These are phyloP conservation scores for Trapa bicornis DNA, from an alignment of 345 rosid species.

Conservation along the genomic window DNA sequence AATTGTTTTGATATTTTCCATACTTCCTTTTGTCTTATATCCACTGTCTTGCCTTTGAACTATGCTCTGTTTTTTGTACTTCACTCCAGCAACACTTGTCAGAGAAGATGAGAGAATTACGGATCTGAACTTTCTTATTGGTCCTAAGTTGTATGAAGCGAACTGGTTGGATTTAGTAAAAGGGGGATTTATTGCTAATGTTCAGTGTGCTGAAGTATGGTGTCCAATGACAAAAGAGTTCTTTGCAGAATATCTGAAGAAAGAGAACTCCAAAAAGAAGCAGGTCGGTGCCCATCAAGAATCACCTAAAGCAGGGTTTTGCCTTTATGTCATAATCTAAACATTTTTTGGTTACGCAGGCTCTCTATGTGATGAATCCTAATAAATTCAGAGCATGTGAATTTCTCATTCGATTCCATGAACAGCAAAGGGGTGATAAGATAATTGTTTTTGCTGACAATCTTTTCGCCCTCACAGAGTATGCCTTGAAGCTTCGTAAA, in stretches of 20 bases:
- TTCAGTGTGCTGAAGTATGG: constrained; percentile 99
- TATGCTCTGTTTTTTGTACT: not conserved
- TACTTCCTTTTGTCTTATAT: not conserved
- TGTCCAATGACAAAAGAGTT: constrained; percentile 98
- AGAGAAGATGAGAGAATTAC: constrained; percentile 98
- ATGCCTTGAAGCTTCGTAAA: constrained; percentile 88
- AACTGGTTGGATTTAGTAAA: constrained; percentile 96
- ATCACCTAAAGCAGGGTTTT: not conserved
- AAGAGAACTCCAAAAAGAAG: constrained; percentile 89
- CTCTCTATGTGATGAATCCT: constrained; percentile 96
- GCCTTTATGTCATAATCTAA: not conserved
- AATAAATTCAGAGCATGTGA: constrained; percentile 94
- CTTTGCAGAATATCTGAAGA: constrained; percentile 87
- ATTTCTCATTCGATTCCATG: constrained; percentile 81
- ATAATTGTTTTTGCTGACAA: constrained; percentile 93
- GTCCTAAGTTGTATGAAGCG: constrained; percentile 95
- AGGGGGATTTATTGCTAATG: constrained; percentile 97
- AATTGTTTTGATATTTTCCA: constrained; percentile 60
- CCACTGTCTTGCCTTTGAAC: not conserved
- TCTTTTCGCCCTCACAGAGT: constrained; percentile 81
- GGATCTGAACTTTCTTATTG: constrained; percentile 94
- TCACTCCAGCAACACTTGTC: constrained; percentile 78
- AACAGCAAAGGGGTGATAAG: constrained; percentile 80
- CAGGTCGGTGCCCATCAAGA: constrained; percentile 34
- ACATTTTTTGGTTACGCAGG: constrained; percentile 26